phyloP scores from a whole-genome alignment of 805 yeast species.

The Sporopachydermia lactativora region DNA sequence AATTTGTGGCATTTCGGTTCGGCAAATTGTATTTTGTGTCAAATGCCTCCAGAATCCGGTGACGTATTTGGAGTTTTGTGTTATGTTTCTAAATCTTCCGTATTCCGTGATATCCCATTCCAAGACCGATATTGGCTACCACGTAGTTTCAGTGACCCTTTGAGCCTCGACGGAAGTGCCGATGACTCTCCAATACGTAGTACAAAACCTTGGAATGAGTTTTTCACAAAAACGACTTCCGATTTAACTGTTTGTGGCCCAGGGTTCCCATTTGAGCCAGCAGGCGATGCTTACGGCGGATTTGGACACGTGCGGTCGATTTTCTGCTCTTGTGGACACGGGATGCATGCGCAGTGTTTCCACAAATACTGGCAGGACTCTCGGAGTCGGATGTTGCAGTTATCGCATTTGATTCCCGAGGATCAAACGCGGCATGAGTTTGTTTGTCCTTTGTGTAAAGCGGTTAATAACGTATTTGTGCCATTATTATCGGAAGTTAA shows the following conservation, averaged over 20 bases:
- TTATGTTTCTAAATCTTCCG: conserved; percentile 42
- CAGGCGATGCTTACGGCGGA: conserved; percentile 13
- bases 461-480: conserved; percentile 68
- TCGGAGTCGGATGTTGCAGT: conserved; percentile 45
- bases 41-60: conserved; percentile 50
- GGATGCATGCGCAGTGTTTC: conserved; percentile 77
- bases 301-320: conserved; percentile 18
- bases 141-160: conserved; percentile 42
- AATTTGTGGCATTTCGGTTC: conserved; percentile 11
- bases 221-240: conserved; percentile 21
- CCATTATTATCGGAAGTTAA: conserved; percentile 57
- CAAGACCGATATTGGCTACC: conserved; percentile 49
- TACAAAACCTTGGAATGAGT: conserved; percentile 24
- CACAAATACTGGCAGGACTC: conserved; percentile 45
- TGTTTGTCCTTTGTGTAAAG: conserved; percentile 83
- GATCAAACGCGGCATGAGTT: conserved; percentile 57
- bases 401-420: conserved; percentile 74
- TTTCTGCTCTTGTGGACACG: conserved; percentile 81
- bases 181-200: conserved; percentile 8
- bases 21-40: conserved; percentile 68
- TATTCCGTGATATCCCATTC: conserved; percentile 50
- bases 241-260: conserved; percentile 45
- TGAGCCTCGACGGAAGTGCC: conserved; percentile 20
- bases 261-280: conserved; percentile 35
- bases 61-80: conserved; percentile 70